Conservation (phyloP, 495 filamentous ascomycete species). For the Cairneyella variabilis region DNA sequence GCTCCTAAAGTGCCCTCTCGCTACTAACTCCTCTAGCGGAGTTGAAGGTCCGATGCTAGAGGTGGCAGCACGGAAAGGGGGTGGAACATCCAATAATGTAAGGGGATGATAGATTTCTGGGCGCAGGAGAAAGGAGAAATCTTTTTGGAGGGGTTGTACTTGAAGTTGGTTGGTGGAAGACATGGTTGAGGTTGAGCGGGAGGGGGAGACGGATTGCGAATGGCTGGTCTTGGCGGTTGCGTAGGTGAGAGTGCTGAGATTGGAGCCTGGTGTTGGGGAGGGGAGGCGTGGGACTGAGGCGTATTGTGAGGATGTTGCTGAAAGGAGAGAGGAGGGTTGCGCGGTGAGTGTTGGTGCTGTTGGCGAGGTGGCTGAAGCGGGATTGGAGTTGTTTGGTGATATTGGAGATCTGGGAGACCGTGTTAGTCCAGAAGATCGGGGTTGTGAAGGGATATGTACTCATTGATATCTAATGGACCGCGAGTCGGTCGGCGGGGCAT, state of each 20-base stretch:
- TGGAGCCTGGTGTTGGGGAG: constrained; percentile 25
- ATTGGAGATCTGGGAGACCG: constrained; percentile 7
- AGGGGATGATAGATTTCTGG: constrained; percentile 80
- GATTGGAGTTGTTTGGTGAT: too few relatives aligned
- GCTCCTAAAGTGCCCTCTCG: constrained; percentile 60
- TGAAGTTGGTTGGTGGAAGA: too few relatives aligned
- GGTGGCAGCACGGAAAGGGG: constrained; percentile 48
- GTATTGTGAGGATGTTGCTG: constrained; percentile 13
- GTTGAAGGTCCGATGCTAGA: constrained; percentile 36
- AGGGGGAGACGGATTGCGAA: constrained; percentile 7
- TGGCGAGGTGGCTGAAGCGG: constrained; percentile 21
- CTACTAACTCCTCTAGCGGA: constrained; percentile 51
- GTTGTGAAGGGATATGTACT: constrained; percentile 33
- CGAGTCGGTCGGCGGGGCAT: constrained; percentile 42
- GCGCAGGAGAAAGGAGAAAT: constrained; percentile 74
- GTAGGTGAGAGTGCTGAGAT: constrained; percentile 18
- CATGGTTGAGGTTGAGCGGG: constrained; percentile 18
- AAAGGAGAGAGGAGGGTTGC: constrained; percentile 8
- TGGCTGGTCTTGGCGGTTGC: constrained; percentile 9
- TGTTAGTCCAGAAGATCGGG: constrained; percentile 8
- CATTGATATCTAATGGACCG: constrained; percentile 51
- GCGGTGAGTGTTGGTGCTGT: constrained; percentile 27
- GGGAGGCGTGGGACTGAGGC: constrained; percentile 21
- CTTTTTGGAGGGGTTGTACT: constrained; percentile 45
- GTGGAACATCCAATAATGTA: constrained; percentile 59